Conservation (phyloP, 116 monocot species). For the Phalaenopsis hybrid region DNA sequence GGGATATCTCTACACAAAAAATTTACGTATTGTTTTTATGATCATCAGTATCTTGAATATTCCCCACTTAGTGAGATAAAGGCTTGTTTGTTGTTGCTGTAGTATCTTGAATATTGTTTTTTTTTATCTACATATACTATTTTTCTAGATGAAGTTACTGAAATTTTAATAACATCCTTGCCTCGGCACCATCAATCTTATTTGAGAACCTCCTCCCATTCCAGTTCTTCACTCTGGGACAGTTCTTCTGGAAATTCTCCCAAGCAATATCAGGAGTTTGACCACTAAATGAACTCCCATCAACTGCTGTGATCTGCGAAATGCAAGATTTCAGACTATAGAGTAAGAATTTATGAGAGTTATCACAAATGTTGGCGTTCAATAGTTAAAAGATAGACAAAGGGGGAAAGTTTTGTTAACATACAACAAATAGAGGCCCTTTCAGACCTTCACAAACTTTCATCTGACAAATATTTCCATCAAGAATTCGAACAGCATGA, state of each 20-base stretch:
- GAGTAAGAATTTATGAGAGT: background rate
- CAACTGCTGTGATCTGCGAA: slow-evolving; percentile 53
- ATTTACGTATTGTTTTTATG: background rate
- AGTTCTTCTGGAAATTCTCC: slow-evolving; percentile 53
- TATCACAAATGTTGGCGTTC: background rate
- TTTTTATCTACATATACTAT: background rate
- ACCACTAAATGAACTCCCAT: slow-evolving; percentile 66
- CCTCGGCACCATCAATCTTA: slow-evolving; percentile 78
- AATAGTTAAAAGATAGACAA: background rate
- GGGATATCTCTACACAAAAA: background rate
- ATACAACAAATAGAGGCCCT: slow-evolving; percentile 85
- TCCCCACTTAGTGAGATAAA: too few relatives aligned
- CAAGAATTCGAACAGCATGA: slow-evolving; percentile 44
- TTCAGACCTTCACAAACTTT: slow-evolving; percentile 67
- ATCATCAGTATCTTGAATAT: background rate
- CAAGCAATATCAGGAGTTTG: slow-evolving; percentile 83
- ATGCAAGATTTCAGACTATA: slow-evolving; percentile 1
- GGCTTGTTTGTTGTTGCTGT: too few relatives aligned
- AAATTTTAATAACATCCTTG: slow-evolving; percentile 10
- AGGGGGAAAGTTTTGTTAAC: slow-evolving; percentile 3
- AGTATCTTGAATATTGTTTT: background rate
- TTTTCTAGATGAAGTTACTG: background rate
- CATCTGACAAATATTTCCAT: slow-evolving; percentile 58
- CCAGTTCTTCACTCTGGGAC: slow-evolving; percentile 49
- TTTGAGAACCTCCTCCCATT: slow-evolving; percentile 54